Evolutionary conservation across 129 eudicot genomes (phyloP), one percentile per base, ranked within the genome.

Genomic region (Flaveria bidentis): DNA sequence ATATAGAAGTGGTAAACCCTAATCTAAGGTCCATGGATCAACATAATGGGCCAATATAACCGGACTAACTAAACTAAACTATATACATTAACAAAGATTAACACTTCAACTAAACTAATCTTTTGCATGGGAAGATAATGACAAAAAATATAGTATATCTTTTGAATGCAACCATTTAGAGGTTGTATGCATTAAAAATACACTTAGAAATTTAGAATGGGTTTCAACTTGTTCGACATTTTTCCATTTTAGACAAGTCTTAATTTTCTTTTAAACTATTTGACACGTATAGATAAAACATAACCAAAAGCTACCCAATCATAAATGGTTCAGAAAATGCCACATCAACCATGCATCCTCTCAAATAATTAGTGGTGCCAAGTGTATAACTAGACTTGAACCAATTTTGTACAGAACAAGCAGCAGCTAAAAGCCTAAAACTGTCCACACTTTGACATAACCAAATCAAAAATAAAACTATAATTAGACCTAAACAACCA

Each of bases 321-420:
- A 69, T 23, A 46, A 69, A 56, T 45, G 9, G 73, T 22, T 3
- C 11, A 23, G 47, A 28, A 28, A 71, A 5, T 16, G 17, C 16
- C 25, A 71, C 17, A 67, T 36, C 53, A 41, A 68, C 17, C 9
- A 39, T 69, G 60, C 36, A 15, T 23, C 74, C 58, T 47, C 74
- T 46, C 26, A 42, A 22, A 26, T 23, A 15, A 0, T 12, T 11
- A 16, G 58, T 6, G 20, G 9, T 52, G 58, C 17, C 22, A 16
- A 16, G 18, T 41, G 26, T 14, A 45, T 45, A 26, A 2, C 25
- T 25, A 22, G 3, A 25, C 6, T 55, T 39, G 47, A 50, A 15
- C n/a, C 39, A 33, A 33, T 33, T 33, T 33, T 33, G 39, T 33
- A 33, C 39, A 33, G 39, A 33, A 33, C 39, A 33, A 4, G 39